Base-by-base conservation (phyloP, 495 filamentous ascomycete genomes). In the Xylaria longipes region DNA sequence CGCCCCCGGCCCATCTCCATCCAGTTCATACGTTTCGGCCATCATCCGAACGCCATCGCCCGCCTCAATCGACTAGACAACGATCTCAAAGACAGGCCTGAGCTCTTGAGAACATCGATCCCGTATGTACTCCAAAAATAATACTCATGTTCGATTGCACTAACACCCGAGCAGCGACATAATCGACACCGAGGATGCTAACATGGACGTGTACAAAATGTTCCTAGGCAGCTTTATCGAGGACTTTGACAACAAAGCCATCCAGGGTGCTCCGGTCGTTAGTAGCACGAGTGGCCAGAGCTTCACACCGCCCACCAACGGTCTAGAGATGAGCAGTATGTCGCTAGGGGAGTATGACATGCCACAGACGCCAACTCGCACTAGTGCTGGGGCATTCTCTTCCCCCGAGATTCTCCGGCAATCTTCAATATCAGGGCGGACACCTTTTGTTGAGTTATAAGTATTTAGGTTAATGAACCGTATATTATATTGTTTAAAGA, bases 21-120 rank as follows among this genome's bases (percentile, higher is more conserved):
- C 25, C 73, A 80, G 54, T 82, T 82, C 65, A 72, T 82, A 12
- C 73, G 73, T 33, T 82, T 82, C 64, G 80, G 80, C 14, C 25
- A 77, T 45, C 72, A 82, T 57, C 50, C 68, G 9, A 65, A 74
- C 41, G 79, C 76, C 2, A 69, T 43, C 0, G 58, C 72, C n/a
- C 45, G 77, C 37, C 76, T 82, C 29, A 70, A 72, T 39, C 66
- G 71, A 17, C 69, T 83, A 12, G 81, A 82, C 67, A 73, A 80
- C 43, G 62, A 80, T 3, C 50, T 80, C 67, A 63, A 71, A 54
- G 48, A 65, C 15, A 22, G 62, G 25, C 62, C 39, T 14, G 62
- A 65, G 41, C 62, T 65, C 14, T 14, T n/a, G 61, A 4, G 72
- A 56, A 14, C 63, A 37, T 70, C 76, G 22, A 54, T 65, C 68